These are phyloP conservation scores for Citrus mangshanensis DNA, from an alignment of 345 rosid species.

Conservation along the genomic window DNA sequence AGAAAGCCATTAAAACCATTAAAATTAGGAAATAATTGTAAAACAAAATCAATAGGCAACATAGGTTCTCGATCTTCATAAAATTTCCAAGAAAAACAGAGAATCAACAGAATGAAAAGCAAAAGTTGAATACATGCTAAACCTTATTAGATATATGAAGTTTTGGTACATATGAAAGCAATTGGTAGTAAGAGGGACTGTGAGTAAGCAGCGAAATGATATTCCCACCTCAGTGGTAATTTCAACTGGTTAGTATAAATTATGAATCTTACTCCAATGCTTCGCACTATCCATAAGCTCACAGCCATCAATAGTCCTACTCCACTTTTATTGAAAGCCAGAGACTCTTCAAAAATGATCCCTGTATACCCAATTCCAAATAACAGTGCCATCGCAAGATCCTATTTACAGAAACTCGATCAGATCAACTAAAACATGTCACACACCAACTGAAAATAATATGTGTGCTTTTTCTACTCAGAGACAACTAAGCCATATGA, in stretches of 20 bases:
- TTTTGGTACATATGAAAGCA: not conserved
- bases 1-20: not conserved
- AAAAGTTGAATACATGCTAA: not conserved
- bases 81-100: not conserved
- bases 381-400: conserved; percentile 89
- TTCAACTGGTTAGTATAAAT: not conserved
- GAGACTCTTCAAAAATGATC: conserved; percentile 87
- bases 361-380: conserved; percentile 87
- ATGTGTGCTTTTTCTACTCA: not conserved
- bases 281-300: conserved; percentile 86
- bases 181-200: not conserved
- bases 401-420: conserved; percentile 49
- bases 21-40: not conserved
- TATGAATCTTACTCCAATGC: conserved; percentile 69
- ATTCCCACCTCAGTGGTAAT: not conserved
- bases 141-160: not conserved
- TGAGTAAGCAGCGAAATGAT: not conserved
- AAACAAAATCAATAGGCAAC: not conserved
- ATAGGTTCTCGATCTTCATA: not conserved
- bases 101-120: not conserved
- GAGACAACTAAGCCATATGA: not conserved
- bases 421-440: conserved; percentile 13
- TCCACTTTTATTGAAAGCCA: conserved; percentile 95
- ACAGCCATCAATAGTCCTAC: conserved; percentile 97
- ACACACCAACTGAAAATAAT: not conserved